Evolutionary conservation across 139 green algal genomes (phyloP), one percentile per base, ranked within the genome.

Genomic region (Pleodorina starrii): DNA sequence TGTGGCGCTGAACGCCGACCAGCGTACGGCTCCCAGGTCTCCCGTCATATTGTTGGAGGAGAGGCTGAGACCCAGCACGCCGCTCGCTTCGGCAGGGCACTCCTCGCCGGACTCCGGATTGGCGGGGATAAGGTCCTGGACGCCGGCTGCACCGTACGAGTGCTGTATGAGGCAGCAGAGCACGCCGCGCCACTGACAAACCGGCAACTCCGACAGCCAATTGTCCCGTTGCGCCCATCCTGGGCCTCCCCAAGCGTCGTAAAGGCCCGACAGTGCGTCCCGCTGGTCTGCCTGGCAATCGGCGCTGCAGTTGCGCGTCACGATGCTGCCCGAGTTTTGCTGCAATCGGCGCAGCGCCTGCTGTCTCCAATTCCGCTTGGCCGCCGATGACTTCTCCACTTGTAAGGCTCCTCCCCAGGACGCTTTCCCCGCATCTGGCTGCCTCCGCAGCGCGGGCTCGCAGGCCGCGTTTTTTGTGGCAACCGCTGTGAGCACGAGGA

Each of bases 21-120:
- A 87, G 29, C 23, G 0, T 42, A 87, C 81, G 1, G 43, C 81
- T 29, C 29, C 14, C 43, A 87, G 1, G 14, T 60, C 42, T 29
- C 81, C 81, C 5, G 27, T 78, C 57, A 87, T 87, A 60, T 87
- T 87, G 60, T 87, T 87, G 0, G 29, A 40, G 6, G 60, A 16
- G 25, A 87, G 81, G n/a, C 43, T 77, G 0, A 87, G 81, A 0
- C 29, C 60, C 17, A 78, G 2, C 10, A 87, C 81, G 9, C 29
- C 81, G 7, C 4, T 46, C 16, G 29, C 60, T 40, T 25, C n/a
- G n/a, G 5, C 29, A 27, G n/a, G 1, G 81, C 60, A 87, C 0
- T 50, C 23, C 17, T 69, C 32, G 17, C 12, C 27, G 6, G 42
- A 16, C 5, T 25, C 35, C 9, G 50, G 35, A 23, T 66, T 29